Evolutionary conservation across 1,284 basidiomycete species (phyloP), one percentile per base, ranked within the genome.

Genomic region (Sporisorium iseilematis-ciliati): DNA sequence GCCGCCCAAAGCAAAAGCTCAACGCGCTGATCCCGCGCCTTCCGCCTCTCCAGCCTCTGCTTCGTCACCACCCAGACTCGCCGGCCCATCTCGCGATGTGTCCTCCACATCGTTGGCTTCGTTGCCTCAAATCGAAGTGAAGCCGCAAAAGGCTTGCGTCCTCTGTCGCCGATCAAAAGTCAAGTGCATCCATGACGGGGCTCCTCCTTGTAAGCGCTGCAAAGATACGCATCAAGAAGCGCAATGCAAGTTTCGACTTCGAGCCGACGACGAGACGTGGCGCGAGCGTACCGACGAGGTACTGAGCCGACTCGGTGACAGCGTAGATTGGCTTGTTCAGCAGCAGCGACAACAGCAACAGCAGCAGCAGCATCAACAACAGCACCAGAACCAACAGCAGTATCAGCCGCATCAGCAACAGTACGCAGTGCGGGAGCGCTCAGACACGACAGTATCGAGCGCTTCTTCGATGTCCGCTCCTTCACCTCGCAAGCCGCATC

Each of bases 241-340:
- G 11, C 78, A 81, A 51, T 82, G 81, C 77, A 81, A 82, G 60
- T 82, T 81, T 46, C 58, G 81, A 18, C 66, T 82, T 12, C 50
- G 81, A 33, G 77, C 77, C 2, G 76, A 75, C 42, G 76, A 81
- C 26, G 79, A 81, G 57, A 69, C 64, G 3, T 81, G 79, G 79
- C 53, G 79, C 23, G 79, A 81, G 46, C 58, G 68, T n/a, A 81
- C 80, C 8, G 81, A 82, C 43, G 74, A 77, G 20, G 67, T 70
- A 7, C 62, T 82, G 23, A 58, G 65, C 25, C 57, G 59, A 41
- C 64, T 82, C 2, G 64, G 58, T 5, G 67, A 69, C n/a, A 73
- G 63, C 20, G 74, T 82, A 26, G 79, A 81, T 20, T 78, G 60
- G 63, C 66, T 79, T 18, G 65, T 78, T 2, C 45, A 65, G n/a